Conservation (phyloP, 108 stramenopile species). For the Nitzschia sp. region DNA sequence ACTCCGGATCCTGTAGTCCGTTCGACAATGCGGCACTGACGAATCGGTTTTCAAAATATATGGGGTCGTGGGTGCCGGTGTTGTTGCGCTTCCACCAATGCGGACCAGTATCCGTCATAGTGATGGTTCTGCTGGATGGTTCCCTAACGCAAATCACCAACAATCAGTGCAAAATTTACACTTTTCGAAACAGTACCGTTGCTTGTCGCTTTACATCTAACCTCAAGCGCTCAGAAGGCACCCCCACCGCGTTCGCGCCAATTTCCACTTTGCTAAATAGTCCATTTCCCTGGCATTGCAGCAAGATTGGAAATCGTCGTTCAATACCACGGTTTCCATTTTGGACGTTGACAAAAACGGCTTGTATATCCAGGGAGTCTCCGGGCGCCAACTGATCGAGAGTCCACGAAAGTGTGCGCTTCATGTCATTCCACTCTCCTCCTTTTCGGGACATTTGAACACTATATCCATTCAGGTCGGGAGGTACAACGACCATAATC, state of each 20-base stretch:
- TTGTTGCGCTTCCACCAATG: too few species aligned
- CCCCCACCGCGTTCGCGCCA: constrained; percentile 9
- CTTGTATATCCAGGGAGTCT: constrained; percentile 49
- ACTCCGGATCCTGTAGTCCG: too few species aligned
- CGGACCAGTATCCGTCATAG: too few species aligned
- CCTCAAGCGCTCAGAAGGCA: neutral
- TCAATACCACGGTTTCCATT: neutral
- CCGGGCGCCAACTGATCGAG: constrained; percentile 36
- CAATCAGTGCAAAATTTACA: constrained; percentile 10
- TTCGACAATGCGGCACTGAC: too few species aligned
- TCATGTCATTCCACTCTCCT: constrained; percentile 64
- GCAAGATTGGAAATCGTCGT: constrained; percentile 40
- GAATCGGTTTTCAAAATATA: too few species aligned
- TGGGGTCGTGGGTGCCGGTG: too few species aligned
- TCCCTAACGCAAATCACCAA: neutral
- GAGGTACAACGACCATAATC: constrained; percentile 59
- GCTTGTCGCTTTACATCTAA: constrained; percentile 12
- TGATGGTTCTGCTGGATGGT: too few species aligned
- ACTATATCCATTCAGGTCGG: constrained; percentile 33
- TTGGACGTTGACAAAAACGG: constrained; percentile 26
- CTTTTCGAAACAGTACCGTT: constrained; percentile 39
- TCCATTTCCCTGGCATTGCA: constrained; percentile 26
- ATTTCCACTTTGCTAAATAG: constrained; percentile 35
- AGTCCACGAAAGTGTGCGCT: constrained; percentile 51
- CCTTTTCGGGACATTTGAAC: neutral